Conservation (phyloP, 306 rosid genomes). For the Oemleria cerasiformis region DNA sequence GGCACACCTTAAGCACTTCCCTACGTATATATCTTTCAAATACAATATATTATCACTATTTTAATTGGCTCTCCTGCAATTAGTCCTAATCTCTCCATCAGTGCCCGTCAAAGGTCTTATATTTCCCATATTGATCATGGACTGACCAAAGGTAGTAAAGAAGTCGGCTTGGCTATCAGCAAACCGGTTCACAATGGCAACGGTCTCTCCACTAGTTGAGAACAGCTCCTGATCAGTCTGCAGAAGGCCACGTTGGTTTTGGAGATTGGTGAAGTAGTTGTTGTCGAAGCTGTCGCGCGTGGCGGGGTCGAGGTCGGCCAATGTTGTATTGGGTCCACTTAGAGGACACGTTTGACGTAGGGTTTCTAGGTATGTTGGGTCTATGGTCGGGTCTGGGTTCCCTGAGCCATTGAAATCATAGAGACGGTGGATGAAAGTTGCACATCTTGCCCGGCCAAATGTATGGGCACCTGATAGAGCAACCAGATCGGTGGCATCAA, state of each 20-base stretch:
- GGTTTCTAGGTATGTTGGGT: slow-evolving; percentile 24
- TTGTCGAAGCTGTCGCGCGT: slow-evolving; percentile 38
- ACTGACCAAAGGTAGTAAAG: slow-evolving; percentile 32
- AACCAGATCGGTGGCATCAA: slow-evolving; percentile 56
- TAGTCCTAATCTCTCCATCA: slow-evolving; percentile 36
- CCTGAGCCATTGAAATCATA: slow-evolving; percentile 22
- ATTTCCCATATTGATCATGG: slow-evolving; percentile 47
- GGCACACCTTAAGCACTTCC: not conserved
- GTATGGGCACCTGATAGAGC: slow-evolving; percentile 51
- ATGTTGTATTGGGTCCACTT: not conserved
- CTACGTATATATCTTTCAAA: not conserved
- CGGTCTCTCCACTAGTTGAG: slow-evolving; percentile 30
- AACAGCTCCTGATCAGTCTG: slow-evolving; percentile 40
- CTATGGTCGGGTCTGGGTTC: slow-evolving; percentile 31
- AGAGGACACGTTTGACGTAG: slow-evolving; percentile 39
- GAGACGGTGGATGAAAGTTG: slow-evolving; percentile 13
- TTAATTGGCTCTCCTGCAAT: slow-evolving; percentile 39
- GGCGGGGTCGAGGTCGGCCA: slow-evolving; percentile 31
- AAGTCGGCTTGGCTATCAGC: slow-evolving; percentile 33
- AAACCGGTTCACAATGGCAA: slow-evolving; percentile 30
- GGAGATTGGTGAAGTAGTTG: slow-evolving; percentile 46
- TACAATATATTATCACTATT: not conserved
- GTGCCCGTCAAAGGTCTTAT: slow-evolving; percentile 34
- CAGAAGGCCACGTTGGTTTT: slow-evolving; percentile 34
- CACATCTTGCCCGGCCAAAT: slow-evolving; percentile 39